These are phyloP conservation scores for Sedum album DNA, from an alignment of 164 flowering plant genomes.

Conservation along the genomic window DNA sequence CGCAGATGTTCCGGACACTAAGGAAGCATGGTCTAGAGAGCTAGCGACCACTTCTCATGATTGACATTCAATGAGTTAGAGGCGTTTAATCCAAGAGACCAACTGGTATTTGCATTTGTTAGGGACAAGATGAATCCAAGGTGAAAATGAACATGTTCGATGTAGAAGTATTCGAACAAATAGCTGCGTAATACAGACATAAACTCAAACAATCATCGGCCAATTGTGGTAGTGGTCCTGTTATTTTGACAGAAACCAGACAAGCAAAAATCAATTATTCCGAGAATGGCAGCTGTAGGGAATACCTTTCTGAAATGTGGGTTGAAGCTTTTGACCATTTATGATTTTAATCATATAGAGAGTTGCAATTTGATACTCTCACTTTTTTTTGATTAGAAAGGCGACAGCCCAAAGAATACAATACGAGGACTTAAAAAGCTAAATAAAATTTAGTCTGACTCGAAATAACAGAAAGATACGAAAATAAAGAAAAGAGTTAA, in stretches of 20 bases:
- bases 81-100: constrained; percentile 90
- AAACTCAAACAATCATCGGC: constrained; percentile 31
- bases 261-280: not conserved
- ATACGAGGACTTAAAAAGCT: too few species aligned
- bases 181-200: constrained; percentile 74
- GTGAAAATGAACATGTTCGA: constrained; percentile 80
- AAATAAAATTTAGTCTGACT: too few species aligned
- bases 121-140: constrained; percentile 71
- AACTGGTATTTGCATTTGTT: constrained; percentile 79
- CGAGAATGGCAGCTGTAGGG: constrained; percentile 6
- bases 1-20: constrained; percentile 93
- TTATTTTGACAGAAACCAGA: not conserved
- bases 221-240: not conserved
- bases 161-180: constrained; percentile 73
- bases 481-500: too few species aligned
- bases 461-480: too few species aligned
- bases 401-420: too few species aligned
- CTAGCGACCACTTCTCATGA: constrained; percentile 80
- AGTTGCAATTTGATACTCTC: too few species aligned
- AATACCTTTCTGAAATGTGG: constrained; percentile 12
- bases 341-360: too few species aligned
- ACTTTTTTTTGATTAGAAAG: too few species aligned
- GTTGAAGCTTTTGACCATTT: too few species aligned
- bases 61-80: constrained; percentile 84
- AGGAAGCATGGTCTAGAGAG: constrained; percentile 58